phyloP scores from a whole-genome alignment of 495 filamentous ascomycete genomes.

The Aspergillus indologenus region DNA sequence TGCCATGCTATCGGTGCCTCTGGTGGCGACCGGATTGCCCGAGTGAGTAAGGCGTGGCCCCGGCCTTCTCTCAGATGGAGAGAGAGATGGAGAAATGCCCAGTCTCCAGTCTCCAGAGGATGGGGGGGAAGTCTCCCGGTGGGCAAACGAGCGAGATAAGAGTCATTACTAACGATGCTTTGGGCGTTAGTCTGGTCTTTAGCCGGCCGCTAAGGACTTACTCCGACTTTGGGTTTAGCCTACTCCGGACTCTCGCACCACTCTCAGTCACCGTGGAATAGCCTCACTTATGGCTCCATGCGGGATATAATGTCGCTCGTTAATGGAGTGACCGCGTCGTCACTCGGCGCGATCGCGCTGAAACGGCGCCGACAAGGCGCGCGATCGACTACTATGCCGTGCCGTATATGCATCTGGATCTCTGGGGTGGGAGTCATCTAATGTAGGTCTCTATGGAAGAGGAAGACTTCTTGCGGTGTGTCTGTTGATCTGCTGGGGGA shows the following conservation, averaged over 20 bases:
- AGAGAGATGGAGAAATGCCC: neutral
- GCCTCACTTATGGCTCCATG: slow-evolving; percentile 6
- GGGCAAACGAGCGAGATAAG: slow-evolving; percentile 5
- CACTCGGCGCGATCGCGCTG: neutral
- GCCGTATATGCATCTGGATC: neutral
- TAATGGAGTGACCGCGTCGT: neutral
- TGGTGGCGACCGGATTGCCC: slow-evolving; percentile 5
- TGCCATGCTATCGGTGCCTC: slow-evolving; percentile 3
- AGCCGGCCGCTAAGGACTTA: neutral
- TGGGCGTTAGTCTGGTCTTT: neutral
- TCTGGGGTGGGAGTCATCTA: neutral
- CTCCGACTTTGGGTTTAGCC: slow-evolving; percentile 1
- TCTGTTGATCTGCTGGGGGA: neutral
- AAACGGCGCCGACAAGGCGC: neutral
- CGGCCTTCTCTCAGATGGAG: neutral
- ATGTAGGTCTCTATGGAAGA: neutral
- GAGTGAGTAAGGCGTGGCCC: neutral
- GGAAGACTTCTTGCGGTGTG: neutral
- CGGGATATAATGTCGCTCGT: slow-evolving; percentile 4
- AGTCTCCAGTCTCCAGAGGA: neutral
- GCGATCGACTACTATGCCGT: neutral
- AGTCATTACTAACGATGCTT: neutral
- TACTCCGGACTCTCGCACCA: neutral
- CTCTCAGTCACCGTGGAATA: slow-evolving; percentile 5
- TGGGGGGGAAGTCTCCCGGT: neutral